Conservation (phyloP, 2,329 filamentous ascomycete species). For the Colletotrichum eleusines region DNA sequence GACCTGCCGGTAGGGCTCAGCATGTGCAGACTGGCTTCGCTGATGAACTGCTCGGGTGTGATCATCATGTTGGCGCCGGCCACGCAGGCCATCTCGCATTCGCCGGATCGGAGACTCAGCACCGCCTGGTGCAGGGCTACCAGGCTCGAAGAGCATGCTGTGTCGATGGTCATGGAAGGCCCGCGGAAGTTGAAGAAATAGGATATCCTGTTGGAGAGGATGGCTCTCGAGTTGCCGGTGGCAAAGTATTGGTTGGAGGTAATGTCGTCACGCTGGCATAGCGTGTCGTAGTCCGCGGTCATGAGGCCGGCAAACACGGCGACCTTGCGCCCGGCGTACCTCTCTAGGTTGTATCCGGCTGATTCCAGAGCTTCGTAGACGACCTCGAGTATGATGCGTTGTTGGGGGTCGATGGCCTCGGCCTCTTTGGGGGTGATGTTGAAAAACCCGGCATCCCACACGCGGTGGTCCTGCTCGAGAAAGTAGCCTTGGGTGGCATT, state of each 20-base stretch:
- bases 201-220: constrained; percentile 56
- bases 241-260: constrained; percentile 48
- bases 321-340: constrained; percentile 38
- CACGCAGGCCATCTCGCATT: constrained; percentile 49
- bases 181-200: constrained; percentile 57
- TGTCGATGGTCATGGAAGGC: constrained; percentile 58
- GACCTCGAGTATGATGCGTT: constrained; percentile 50
- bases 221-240: constrained; percentile 51
- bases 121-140: constrained; percentile 57
- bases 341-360: constrained; percentile 44
- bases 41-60: constrained; percentile 41
- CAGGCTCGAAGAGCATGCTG: constrained; percentile 59
- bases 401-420: constrained; percentile 50
- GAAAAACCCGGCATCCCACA: constrained; percentile 58
- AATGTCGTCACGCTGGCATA: constrained; percentile 46
- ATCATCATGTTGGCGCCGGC: constrained; percentile 48
- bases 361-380: constrained; percentile 51
- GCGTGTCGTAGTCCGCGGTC: constrained; percentile 47
- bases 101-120: constrained; percentile 51
- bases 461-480: constrained; percentile 46
- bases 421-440: constrained; percentile 49
- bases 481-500: constrained; percentile 39
- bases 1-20: constrained; percentile 49
- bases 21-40: constrained; percentile 45
- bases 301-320: constrained; percentile 46